These are phyloP conservation scores for Tolypocladium pustulatum DNA, from an alignment of 2,329 filamentous ascomycete genomes.

Conservation along the genomic window DNA sequence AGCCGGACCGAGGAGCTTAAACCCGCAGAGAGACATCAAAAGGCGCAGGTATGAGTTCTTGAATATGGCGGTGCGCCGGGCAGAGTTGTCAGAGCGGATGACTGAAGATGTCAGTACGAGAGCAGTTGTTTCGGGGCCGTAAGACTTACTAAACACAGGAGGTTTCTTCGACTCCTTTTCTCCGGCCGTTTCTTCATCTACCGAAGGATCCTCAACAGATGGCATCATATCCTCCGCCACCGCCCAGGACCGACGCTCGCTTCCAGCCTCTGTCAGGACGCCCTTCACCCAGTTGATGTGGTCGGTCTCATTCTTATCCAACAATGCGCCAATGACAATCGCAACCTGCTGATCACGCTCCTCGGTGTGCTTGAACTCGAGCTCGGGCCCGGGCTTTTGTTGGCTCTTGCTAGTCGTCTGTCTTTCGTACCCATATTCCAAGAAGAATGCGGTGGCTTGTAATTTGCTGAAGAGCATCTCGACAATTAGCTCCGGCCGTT, in stretches of 20 bases:
- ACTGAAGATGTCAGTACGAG: slow-evolving; percentile 29
- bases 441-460: slow-evolving; percentile 68
- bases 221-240: slow-evolving; percentile 53
- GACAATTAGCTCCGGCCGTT: slow-evolving; percentile 74
- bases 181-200: slow-evolving; percentile 18
- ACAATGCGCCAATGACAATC: slow-evolving; percentile 66
- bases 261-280: slow-evolving; percentile 55
- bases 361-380: slow-evolving; percentile 68
- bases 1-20: slow-evolving; percentile 45
- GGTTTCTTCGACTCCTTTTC: slow-evolving; percentile 16
- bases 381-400: slow-evolving; percentile 62
- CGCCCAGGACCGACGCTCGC: slow-evolving; percentile 69
- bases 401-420: slow-evolving; percentile 58
- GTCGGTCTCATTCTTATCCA: slow-evolving; percentile 69
- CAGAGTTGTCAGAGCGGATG: slow-evolving; percentile 54
- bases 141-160: slow-evolving; percentile 23
- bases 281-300: slow-evolving; percentile 75
- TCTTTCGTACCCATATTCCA: slow-evolving; percentile 84
- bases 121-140: slow-evolving; percentile 1
- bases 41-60: slow-evolving; percentile 82
- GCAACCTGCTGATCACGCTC: slow-evolving; percentile 63
- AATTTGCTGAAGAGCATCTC: slow-evolving; percentile 96
- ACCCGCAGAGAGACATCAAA: slow-evolving; percentile 66
- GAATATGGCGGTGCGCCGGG: slow-evolving; percentile 65
- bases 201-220: slow-evolving; percentile 19